Percentiles rank a stretch among this genome's conserved stretches.
phyloP scores from a whole-genome alignment of 768 basidiomycete species.

The Mycena vulgaris region DNA sequence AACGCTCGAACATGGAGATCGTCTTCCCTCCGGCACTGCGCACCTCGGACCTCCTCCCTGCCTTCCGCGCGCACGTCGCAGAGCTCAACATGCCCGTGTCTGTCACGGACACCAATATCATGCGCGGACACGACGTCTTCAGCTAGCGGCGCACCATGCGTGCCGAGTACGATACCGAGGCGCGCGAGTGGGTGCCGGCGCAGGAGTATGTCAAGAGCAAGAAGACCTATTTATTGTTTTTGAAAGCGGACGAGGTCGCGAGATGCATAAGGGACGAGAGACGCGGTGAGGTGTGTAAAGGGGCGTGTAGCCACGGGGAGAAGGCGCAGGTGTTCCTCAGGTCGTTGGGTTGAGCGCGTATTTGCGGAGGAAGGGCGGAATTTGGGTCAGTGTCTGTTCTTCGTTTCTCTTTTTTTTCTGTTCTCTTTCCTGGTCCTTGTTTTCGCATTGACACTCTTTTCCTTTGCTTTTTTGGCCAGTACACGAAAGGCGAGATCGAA shows the following conservation, averaged over 20 bases:
- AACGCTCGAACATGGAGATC: constrained; percentile 34
- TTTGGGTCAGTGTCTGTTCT: constrained; percentile 1
- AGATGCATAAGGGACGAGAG: constrained; percentile 13
- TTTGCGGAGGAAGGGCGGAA: neutral
- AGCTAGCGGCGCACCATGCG: constrained; percentile 22
- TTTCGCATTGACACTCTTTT: too few species aligned
- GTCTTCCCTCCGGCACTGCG: constrained; percentile 20
- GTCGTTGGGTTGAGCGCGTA: constrained; percentile 27
- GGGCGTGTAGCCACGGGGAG: neutral
- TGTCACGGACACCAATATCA: neutral
- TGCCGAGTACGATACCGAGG: constrained; percentile 7
- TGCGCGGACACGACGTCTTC: constrained; percentile 20
- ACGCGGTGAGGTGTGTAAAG: constrained; percentile 12
- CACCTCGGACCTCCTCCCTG: neutral
- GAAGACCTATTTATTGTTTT: constrained; percentile 16
- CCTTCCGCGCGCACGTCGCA: constrained; percentile 12
- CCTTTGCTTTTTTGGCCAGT: too few species aligned
- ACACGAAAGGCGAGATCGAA: constrained; percentile 29
- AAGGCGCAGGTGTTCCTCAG: constrained; percentile 34
- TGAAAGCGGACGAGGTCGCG: constrained; percentile 16
- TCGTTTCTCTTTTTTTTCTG: neutral
- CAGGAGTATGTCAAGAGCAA: neutral
- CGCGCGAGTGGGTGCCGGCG: constrained; percentile 23
- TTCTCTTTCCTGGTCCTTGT: neutral
- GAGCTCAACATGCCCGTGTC: constrained; percentile 18